These are phyloP conservation scores for Suillus decipiens DNA, from an alignment of 768 basidiomycete species.

Conservation along the genomic window DNA sequence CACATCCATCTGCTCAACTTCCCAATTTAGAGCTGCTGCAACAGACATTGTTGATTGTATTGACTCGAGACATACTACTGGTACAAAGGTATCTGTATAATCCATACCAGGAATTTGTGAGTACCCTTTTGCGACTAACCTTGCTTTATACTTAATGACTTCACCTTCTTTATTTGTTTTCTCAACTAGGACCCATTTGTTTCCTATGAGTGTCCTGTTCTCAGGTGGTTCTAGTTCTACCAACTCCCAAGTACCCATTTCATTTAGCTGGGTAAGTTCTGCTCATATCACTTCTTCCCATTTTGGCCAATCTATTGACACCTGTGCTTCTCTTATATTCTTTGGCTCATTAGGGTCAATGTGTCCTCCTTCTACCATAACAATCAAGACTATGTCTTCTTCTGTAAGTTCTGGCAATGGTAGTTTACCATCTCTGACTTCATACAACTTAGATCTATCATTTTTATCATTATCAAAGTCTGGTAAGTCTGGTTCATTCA, in stretches of 20 bases:
- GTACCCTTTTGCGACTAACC: conserved; percentile 42
- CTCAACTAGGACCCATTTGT: conserved; percentile 30
- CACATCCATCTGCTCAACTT: conserved; percentile 33
- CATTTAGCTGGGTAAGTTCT: background rate
- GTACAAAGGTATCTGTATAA: conserved; percentile 37
- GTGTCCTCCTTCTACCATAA: no score
- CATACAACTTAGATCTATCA: no score
- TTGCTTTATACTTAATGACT: conserved; percentile 31
- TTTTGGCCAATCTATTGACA: background rate
- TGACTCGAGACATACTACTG: conserved; percentile 25
- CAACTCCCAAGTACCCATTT: conserved; percentile 24
- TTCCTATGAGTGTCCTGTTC: conserved; percentile 25
- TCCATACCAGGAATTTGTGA: conserved; percentile 38
- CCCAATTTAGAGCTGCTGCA: conserved; percentile 21
- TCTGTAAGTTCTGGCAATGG: background rate
- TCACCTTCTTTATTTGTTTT: conserved; percentile 10
- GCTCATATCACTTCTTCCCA: conserved; percentile 10
- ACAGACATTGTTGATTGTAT: conserved; percentile 27
- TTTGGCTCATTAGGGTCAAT: background rate
- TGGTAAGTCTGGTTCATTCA: background rate
- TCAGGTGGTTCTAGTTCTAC: conserved; percentile 27
- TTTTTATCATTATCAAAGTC: background rate
- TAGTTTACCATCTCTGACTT: no score
- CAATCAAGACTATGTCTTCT: background rate
- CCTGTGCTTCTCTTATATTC: background rate